Base-by-base conservation (phyloP, 352 stramenopile genomes). In the Globisporangium barbulae region DNA sequence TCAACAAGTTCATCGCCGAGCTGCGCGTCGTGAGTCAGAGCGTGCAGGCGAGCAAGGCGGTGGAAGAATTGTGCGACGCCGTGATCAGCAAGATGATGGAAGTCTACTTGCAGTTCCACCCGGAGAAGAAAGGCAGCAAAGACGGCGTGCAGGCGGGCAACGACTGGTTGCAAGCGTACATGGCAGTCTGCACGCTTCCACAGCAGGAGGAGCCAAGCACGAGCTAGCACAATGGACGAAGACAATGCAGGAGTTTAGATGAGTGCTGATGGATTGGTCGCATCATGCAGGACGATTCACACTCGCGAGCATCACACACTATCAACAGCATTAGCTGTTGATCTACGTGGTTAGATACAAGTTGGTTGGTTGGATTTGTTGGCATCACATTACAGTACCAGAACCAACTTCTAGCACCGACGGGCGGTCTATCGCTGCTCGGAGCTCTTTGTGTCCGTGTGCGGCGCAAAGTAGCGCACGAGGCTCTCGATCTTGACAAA, bases 1-100 rank as follows among this genome's bases (percentile, higher is more conserved):
- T 88, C 31, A 92, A 88, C 73, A 82, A 78, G 55, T 88, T 93
- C 41, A 67, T 91, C 21, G 83, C 74, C 1, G 85, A 94, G 59
- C 59, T 93, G 5, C 71, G 75, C 2, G 71, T 85, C 12, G 62
- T 93, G 37, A 70, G 59, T 12, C 53, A 83, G 35, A 76, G 79
- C 37, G 61, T 70, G 25, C 70, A 79, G 19, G 19, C 58, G 5
- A 78, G 70, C 10, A 76, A 76, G 15, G 53, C 56, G 4, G 52
- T 93, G 7, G 65, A 81, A 19, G 65, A 74, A 45, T 54, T 71
- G 28, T 62, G 73, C 37, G 67, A 72, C 17, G 59, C 75, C 19
- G 21, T 88, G 33, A 60, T 73, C 7, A 71, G 68, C 17, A 89
- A 88, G 53, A 70, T 90, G 33, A 64, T 71, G 1, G 67, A 74